phyloP scores from a whole-genome alignment of 176 grass and related monocot species.

The Triticum dicoccoides region DNA sequence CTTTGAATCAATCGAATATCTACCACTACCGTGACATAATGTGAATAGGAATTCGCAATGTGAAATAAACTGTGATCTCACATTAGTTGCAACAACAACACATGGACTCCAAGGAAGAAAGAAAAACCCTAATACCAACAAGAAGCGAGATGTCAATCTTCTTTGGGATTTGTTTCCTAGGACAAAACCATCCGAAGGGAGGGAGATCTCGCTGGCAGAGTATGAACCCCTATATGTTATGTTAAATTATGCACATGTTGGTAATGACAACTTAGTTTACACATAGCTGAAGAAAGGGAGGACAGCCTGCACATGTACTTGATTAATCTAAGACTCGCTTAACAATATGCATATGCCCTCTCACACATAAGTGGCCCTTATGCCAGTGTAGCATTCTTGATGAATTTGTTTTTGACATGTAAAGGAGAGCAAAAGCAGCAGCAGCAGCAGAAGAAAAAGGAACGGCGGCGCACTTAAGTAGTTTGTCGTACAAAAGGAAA shows the following conservation, averaged over 20 bases:
- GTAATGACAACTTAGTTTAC: neutral
- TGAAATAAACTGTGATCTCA: neutral
- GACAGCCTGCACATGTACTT: neutral
- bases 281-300: neutral
- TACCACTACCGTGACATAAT: neutral
- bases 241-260: neutral
- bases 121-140: neutral
- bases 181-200: neutral
- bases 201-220: neutral
- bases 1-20: neutral
- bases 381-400: neutral
- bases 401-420: neutral
- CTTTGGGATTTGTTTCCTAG: neutral
- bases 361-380: neutral
- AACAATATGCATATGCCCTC: neutral
- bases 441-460: neutral
- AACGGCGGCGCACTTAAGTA: neutral
- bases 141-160: neutral
- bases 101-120: neutral
- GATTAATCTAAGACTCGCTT: neutral
- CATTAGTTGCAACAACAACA: neutral
- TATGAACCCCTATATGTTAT: neutral
- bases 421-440: neutral
- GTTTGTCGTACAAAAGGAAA: conserved; percentile 6
- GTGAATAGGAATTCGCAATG: neutral